Evolutionary conservation across 2,329 filamentous ascomycete genomes (phyloP).

Genomic region (Microdochium trichocladiopsis): DNA sequence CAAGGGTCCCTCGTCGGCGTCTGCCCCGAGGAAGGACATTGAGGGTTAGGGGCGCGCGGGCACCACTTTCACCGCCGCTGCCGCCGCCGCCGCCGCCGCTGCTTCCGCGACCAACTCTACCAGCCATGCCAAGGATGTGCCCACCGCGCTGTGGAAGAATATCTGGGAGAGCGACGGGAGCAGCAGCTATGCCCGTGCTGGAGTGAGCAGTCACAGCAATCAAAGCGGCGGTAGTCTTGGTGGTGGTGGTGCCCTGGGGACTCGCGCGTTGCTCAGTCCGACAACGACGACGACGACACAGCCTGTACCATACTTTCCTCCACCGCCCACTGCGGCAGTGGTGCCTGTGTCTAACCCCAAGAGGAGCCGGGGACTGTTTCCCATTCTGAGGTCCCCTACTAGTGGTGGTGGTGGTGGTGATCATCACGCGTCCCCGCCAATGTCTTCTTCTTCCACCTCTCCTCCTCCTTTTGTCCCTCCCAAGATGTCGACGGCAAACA

Average conservation of each 20-base stretch:
- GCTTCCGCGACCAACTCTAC: neutral
- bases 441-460: neutral
- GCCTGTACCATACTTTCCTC: neutral
- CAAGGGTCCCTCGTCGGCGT: constrained; percentile 25
- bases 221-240: neutral
- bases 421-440: no score
- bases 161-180: no score
- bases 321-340: neutral
- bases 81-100: constrained; percentile 2
- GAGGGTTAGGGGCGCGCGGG: constrained; percentile 42
- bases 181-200: no score
- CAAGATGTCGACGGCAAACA: no score
- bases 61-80: constrained; percentile 17
- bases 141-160: no score
- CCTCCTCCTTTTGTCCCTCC: neutral
- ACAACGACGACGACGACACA: neutral
- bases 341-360: neutral
- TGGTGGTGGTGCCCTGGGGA: neutral
- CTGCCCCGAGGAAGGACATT: constrained; percentile 35
- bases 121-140: neutral
- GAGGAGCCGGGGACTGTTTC: neutral
- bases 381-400: neutral
- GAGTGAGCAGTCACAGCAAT: no score
- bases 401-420: neutral
- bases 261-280: neutral